phyloP scores from a whole-genome alignment of 2,329 filamentous ascomycete genomes.

The Beauveria sp. region DNA sequence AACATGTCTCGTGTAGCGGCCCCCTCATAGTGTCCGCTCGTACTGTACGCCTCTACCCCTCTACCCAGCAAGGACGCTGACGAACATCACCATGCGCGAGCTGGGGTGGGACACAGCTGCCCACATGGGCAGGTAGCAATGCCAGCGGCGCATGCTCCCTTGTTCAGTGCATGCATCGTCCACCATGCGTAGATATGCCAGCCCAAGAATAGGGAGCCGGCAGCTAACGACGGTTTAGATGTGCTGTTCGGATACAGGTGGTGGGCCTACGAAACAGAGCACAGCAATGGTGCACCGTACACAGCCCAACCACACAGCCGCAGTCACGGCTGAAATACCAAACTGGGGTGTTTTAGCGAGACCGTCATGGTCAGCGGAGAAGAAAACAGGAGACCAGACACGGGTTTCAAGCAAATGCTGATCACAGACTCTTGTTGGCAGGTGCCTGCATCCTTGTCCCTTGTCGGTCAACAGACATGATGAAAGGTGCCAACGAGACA shows the following conservation, averaged over 20 bases:
- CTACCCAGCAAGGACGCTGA: too few relatives aligned
- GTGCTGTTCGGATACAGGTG: neutral
- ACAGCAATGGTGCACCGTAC: neutral
- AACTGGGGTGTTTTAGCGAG: neutral
- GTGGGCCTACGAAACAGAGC: neutral
- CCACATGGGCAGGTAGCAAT: slow-evolving; percentile 5
- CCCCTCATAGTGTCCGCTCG: slow-evolving; percentile 9
- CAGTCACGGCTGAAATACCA: neutral
- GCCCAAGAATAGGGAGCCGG: neutral
- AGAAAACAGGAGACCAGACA: neutral
- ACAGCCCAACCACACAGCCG: neutral
- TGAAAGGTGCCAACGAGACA: neutral
- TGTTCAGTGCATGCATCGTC: neutral
- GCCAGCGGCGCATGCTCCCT: neutral
- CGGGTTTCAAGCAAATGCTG: neutral
- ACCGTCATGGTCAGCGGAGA: neutral
- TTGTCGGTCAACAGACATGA: neutral
- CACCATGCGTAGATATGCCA: neutral
- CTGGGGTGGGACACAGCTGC: neutral
- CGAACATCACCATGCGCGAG: neutral
- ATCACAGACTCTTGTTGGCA: neutral
- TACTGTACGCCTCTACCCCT: neutral
- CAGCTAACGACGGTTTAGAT: neutral
- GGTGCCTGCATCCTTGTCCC: neutral
- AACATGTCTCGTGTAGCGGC: neutral